Conservation (phyloP, 805 yeast species). For the Teunomyces panamensis region DNA sequence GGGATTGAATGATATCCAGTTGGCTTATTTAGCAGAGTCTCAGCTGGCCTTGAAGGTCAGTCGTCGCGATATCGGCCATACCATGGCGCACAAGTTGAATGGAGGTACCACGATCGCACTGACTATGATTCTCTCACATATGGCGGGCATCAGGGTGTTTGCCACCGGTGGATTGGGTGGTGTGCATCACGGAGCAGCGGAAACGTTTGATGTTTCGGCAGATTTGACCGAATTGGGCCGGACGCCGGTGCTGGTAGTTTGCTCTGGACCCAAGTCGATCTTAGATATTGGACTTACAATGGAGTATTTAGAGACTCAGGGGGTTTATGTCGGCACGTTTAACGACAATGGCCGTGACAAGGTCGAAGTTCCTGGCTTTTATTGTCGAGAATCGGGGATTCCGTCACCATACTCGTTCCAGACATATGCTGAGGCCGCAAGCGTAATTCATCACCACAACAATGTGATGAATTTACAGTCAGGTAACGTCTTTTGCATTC, state of each 20-base stretch:
- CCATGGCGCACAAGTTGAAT: conserved; percentile 57
- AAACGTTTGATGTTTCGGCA: conserved; percentile 78
- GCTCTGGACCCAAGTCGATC: conserved; percentile 88
- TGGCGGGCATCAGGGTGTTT: conserved; percentile 78
- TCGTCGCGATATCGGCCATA: conserved; percentile 72
- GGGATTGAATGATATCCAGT: conserved; percentile 52
- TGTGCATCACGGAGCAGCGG: conserved; percentile 75
- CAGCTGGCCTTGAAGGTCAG: conserved; percentile 55
- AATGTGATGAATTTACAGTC: conserved; percentile 49
- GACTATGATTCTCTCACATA: conserved; percentile 76
- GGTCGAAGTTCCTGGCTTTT: conserved; percentile 72
- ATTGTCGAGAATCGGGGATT: conserved; percentile 72
- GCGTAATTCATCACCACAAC: conserved; percentile 46
- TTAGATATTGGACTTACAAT: conserved; percentile 76
- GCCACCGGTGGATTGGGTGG: conserved; percentile 96
- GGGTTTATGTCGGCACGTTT: conserved; percentile 76
- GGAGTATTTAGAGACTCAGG: conserved; percentile 88
- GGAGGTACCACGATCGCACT: conserved; percentile 93
- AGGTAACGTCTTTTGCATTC: conserved; percentile 80
- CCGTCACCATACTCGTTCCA: conserved; percentile 63
- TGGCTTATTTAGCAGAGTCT: conserved; percentile 48
- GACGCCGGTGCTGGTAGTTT: conserved; percentile 86
- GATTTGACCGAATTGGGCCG: conserved; percentile 81
- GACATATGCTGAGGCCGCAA: conserved; percentile 59
- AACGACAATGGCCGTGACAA: conserved; percentile 46